Base-by-base conservation (phyloP, 139 green algal species). In the Helicosporidium sp. region DNA sequence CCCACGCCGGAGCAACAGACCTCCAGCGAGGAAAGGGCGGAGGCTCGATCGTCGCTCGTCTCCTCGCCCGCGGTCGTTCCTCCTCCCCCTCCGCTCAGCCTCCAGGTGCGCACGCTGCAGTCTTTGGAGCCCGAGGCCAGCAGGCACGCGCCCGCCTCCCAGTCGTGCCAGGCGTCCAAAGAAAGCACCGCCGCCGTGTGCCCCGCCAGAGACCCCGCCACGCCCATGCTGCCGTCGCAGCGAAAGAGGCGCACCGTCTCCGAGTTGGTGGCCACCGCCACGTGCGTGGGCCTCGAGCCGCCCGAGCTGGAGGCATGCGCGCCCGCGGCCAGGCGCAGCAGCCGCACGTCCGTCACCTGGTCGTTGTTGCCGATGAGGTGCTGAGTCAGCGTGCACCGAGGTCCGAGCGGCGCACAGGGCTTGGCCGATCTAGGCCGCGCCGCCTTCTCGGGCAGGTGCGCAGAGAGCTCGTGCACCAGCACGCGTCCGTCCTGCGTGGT, bases 331-430 rank as follows among this genome's bases (percentile, higher is more conserved):
- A 4, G 3, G 17, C 20, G 27, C 17, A 89, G 27, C 19, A 94
- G 79, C 3, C 69, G 58, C 25, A 94, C 29, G 61, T 94, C 85
- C 7, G 80, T 90, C 17, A 95, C 70, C 57, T 95, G 79, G 37
- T 92, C 85, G 18, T 81, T 81, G 62, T 94, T 89, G 26, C 83
- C 85, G 0, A 96, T 64, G 28, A 95, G 66, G 65, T 95, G 73
- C n/a, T 59, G 54, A 3, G 37, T 43, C 20, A 88, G 36, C 5
- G 22, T n/a, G n/a, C n/a, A n/a, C n/a, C n/a, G n/a, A n/a, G n/a
- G n/a, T n/a, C n/a, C n/a, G n/a, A n/a, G n/a, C n/a, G n/a, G n/a
- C n/a, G n/a, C n/a, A n/a, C n/a, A n/a, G n/a, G n/a, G n/a, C n/a
- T n/a, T n/a, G n/a, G n/a, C n/a, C n/a, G n/a, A n/a, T n/a, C n/a